A percentile compares a stretch with the other conserved stretches of the same genome.
Conservation (phyloP, 2,329 filamentous ascomycete species). For the Aspergillus glaucus region DNA sequence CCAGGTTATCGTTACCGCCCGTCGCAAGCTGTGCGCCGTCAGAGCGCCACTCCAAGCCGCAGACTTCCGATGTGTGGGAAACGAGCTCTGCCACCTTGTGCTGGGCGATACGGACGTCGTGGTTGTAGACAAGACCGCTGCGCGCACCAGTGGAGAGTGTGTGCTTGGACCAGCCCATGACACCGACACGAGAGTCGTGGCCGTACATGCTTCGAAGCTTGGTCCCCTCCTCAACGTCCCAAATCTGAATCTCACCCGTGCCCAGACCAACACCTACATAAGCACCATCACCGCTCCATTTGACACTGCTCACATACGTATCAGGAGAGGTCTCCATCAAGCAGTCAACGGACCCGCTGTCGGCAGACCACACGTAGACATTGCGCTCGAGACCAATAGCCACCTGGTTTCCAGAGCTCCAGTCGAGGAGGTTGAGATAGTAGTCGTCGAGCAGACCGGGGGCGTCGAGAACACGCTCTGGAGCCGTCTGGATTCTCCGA, state of each 20-base stretch:
- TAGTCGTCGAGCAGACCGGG: conserved; percentile 96
- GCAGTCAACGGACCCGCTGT: conserved; percentile 81
- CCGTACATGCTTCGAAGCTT: conserved; percentile 99
- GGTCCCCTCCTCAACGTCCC: conserved; percentile 89
- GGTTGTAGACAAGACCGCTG: conserved; percentile 94
- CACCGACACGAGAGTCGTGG: conserved; percentile 90
- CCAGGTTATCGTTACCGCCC: conserved; percentile 96
- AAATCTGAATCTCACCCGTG: conserved; percentile 96
- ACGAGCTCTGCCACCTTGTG: conserved; percentile 98
- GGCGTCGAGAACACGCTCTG: conserved; percentile 92
- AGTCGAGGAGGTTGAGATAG: conserved; percentile 97
- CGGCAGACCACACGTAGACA: conserved; percentile 98
- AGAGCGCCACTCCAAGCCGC: conserved; percentile 93
- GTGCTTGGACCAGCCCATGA: conserved; percentile 99
- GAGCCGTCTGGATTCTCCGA: conserved; percentile 85
- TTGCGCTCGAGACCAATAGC: conserved; percentile 95
- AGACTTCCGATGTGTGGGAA: conserved; percentile 96
- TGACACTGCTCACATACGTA: conserved; percentile 95
- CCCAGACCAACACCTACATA: conserved; percentile 95
- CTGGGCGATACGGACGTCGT: conserved; percentile 93
- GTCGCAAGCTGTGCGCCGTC: conserved; percentile 96
- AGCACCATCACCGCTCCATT: conserved; percentile 95
- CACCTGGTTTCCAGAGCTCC: conserved; percentile 96
- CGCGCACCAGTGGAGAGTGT: conserved; percentile 90
- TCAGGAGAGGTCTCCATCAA: conserved; percentile 82